Evolutionary conservation across 257 asterid species (phyloP).

Genomic region (Nicotiana obtusifolia): DNA sequence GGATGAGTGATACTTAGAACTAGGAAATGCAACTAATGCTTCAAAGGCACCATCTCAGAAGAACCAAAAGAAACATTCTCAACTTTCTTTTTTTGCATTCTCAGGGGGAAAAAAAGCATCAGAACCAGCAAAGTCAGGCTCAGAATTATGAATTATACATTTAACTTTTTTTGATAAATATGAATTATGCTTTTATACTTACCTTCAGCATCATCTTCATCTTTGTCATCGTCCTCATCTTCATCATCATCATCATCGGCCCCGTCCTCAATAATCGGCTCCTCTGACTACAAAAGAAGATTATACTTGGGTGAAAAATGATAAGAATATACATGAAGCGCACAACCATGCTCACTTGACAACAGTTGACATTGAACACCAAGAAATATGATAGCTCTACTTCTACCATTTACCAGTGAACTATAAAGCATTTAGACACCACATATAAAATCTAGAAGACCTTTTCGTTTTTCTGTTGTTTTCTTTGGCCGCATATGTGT

Average conservation of each 20-base stretch:
- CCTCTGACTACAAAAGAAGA: constrained; percentile 34
- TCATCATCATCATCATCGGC: constrained; percentile 40
- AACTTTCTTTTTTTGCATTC: no score
- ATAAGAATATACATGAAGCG: not conserved
- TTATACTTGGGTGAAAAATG: not conserved
- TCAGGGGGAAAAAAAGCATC: not conserved
- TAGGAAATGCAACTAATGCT: not conserved
- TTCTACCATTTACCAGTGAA: not conserved
- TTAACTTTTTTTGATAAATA: not conserved
- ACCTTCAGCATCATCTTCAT: constrained; percentile 61
- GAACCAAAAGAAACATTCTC: not conserved
- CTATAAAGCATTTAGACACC: not conserved
- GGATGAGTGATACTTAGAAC: not conserved
- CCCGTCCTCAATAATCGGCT: constrained; percentile 52
- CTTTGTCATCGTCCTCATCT: constrained; percentile 46
- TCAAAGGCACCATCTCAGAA: not conserved
- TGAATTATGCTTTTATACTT: not conserved
- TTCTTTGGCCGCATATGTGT: not conserved
- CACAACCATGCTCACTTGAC: not conserved
- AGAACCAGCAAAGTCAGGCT: not conserved
- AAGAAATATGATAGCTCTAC: not conserved
- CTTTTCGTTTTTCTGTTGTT: not conserved
- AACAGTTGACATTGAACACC: not conserved
- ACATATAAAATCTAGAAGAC: not conserved
- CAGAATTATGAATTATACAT: not conserved